phyloP scores from a whole-genome alignment of 75 land plant species.

The Sequoia sempervirens region DNA sequence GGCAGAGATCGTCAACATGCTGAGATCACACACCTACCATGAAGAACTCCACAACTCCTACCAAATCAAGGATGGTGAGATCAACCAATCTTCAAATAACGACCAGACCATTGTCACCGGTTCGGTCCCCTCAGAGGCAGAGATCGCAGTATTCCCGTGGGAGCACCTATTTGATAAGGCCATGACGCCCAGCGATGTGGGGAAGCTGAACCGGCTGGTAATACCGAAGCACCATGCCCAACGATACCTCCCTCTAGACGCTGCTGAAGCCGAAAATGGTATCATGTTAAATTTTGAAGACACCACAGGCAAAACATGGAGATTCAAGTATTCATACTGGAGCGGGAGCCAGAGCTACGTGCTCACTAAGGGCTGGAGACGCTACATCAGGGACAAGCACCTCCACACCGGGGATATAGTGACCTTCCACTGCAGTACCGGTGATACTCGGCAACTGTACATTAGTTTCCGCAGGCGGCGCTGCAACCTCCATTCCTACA shows the following conservation, averaged over 20 bases:
- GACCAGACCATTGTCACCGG: too few species aligned
- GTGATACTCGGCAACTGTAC: background rate
- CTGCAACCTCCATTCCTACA: too few species aligned
- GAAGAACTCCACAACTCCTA: conserved; percentile 19
- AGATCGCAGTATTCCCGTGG: background rate
- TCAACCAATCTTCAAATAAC: background rate
- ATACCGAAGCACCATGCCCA: conserved; percentile 24
- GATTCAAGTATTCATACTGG: conserved; percentile 36
- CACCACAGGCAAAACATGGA: background rate
- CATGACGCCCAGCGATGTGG: conserved; percentile 24
- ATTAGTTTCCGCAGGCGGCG: background rate
- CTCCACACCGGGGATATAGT: conserved; percentile 37
- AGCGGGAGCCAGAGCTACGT: too few species aligned
- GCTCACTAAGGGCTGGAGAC: conserved; percentile 30
- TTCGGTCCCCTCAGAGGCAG: background rate
- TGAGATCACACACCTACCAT: conserved; percentile 34
- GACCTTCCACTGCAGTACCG: conserved; percentile 21
- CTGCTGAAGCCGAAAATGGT: background rate
- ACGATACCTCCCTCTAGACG: background rate
- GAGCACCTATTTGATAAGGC: conserved; percentile 21
- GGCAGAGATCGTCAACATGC: conserved; percentile 38
- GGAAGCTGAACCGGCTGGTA: conserved; percentile 21
- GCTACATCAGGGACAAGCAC: conserved; percentile 41
- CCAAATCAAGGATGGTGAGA: background rate
- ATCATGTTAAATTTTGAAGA: background rate